Evolutionary conservation across 768 basidiomycete genomes (phyloP).

Genomic region (Tricholoma furcatifolium): DNA sequence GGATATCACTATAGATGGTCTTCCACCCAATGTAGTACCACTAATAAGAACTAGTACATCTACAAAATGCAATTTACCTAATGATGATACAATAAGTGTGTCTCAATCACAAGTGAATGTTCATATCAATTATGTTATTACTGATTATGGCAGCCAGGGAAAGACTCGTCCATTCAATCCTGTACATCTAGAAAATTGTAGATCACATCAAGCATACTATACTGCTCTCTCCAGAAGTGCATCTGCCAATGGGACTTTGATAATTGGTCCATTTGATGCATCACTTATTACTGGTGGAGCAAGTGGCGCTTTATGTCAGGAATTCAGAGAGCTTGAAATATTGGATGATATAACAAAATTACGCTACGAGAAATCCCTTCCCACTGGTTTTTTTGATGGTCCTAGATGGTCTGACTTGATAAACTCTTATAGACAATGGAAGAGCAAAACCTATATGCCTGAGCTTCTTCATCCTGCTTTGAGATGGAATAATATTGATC

Average conservation of each 20-base stretch:
- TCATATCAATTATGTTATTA: conserved; percentile 20
- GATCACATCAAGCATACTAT: conserved; percentile 23
- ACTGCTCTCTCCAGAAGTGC: conserved; percentile 27
- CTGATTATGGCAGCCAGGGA: conserved; percentile 27
- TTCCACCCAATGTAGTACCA: too few relatives aligned
- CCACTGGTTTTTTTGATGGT: not conserved
- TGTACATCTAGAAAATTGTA: conserved; percentile 5
- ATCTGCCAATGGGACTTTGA: conserved; percentile 25
- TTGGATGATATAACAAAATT: conserved; percentile 32
- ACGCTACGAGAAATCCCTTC: conserved; percentile 16
- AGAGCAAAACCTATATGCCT: not conserved
- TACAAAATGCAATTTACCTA: too few relatives aligned
- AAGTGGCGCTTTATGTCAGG: conserved; percentile 24
- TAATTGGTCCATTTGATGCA: conserved; percentile 25
- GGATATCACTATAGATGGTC: too few relatives aligned
- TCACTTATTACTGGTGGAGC: conserved; percentile 24
- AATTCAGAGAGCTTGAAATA: conserved; percentile 33
- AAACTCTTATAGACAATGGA: too few relatives aligned
- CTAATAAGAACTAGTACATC: too few relatives aligned
- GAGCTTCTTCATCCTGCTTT: not conserved
- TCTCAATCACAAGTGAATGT: too few relatives aligned
- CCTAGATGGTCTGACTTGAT: not conserved
- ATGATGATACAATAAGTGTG: too few relatives aligned
- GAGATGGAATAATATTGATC: not conserved
- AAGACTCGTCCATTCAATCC: conserved; percentile 25